Conservation (phyloP, 2,329 filamentous ascomycete species). For the Ceratocystiopsis minuta region DNA sequence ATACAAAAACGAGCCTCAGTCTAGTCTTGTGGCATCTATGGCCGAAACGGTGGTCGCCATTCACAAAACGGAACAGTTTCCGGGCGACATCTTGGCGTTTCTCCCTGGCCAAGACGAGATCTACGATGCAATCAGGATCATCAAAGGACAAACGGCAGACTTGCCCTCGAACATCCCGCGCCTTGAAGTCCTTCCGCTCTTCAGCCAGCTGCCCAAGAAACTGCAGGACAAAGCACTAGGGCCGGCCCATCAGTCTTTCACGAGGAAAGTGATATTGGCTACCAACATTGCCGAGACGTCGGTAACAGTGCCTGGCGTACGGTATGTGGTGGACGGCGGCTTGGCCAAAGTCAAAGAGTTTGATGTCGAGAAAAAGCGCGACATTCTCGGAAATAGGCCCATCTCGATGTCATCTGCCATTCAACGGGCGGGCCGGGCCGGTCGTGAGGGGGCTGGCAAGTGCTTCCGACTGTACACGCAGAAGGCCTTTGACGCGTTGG, state of each 20-base stretch:
- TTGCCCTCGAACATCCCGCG: slow-evolving; percentile 61
- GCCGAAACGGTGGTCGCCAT: slow-evolving; percentile 72
- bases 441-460: slow-evolving; percentile 77
- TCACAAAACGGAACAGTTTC: slow-evolving; percentile 73
- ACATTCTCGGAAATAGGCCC: slow-evolving; percentile 33
- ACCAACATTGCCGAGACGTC: slow-evolving; percentile 99
- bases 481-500: slow-evolving; percentile 51
- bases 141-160: slow-evolving; percentile 60
- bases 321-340: slow-evolving; percentile 80
- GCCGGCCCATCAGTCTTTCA: slow-evolving; percentile 50
- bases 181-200: slow-evolving; percentile 58
- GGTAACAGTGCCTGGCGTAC: slow-evolving; percentile 83
- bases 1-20: slow-evolving; percentile 56
- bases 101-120: slow-evolving; percentile 88
- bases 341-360: slow-evolving; percentile 89
- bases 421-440: slow-evolving; percentile 79
- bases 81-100: slow-evolving; percentile 85
- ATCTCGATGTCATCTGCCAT: slow-evolving; percentile 89
- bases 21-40: slow-evolving; percentile 47
- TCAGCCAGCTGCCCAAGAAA: slow-evolving; percentile 73
- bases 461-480: slow-evolving; percentile 84
- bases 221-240: slow-evolving; percentile 77
- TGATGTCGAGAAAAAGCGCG: too few species aligned
- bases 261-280: slow-evolving; percentile 75
- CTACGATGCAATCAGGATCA: slow-evolving; percentile 58